Base-by-base conservation (phyloP, 495 filamentous ascomycete genomes). In the Parachaetomium inaequale region DNA sequence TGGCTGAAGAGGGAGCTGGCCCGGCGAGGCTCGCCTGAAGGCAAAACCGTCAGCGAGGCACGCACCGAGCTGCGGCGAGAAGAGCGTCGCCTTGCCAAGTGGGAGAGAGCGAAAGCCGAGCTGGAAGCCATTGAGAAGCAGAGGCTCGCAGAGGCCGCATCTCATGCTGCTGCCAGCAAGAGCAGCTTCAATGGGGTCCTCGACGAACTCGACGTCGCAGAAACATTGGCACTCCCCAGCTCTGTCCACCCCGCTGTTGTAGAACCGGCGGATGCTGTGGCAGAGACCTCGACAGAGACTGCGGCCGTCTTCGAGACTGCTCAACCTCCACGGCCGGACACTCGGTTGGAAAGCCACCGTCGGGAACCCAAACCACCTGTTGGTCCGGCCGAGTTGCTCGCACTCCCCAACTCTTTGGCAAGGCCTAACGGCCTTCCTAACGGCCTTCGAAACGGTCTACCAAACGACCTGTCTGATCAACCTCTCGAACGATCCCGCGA, bases 1-100 rank as follows among this genome's bases (percentile, higher is more conserved):
- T 99, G 94, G 94, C 73, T 97, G 55, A 88, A 88, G 54, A 80
- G 90, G 53, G 91, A 96, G 70, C 89, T 88, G 68, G 84, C 84
- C 54, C 82, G 86, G 61, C 79, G 84, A 46, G 91, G 90, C 4
- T 65, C 85, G 12, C 74, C 83, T 31, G 83, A 82, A 49, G 70
- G 68, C 26, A 71, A 72, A 34, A 78, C 75, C 32, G 83, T 80
- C 19, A 90, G 87, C 55, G 92, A 96, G 72, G 87, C 94, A 58
- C 73, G 84, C 45, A 98, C 93, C n/a, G 81, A 81, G 25, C 76
- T 84, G 47, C 79, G 94, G 56, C 84, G 94, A 65, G 83, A 87
- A 46, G 92, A 96, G 71, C 84, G 94, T 26, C 86, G 85, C 64
- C 81, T 88, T 69, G 84, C 90, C 72, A 99, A 99, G 74, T 83